Evolutionary conservation across 1,284 basidiomycete species (phyloP).

Genomic region (Malassezia nana): DNA sequence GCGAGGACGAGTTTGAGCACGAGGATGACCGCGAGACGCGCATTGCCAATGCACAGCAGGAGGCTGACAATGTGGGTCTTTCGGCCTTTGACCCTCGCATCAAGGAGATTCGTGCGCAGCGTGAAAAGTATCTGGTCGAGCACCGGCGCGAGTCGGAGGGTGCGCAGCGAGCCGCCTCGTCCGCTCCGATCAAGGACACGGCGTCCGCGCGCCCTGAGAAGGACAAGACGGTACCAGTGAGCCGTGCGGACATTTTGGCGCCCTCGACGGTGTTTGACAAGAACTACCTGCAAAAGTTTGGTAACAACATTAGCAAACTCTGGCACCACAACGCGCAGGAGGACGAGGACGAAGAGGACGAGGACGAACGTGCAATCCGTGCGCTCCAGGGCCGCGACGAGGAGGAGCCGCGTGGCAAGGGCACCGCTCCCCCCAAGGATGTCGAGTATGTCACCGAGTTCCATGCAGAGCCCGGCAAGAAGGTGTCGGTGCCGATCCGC

Average conservation of each 20-base stretch:
- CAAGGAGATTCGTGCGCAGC: constrained; percentile 37
- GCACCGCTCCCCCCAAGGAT: constrained; percentile 55
- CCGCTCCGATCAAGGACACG: constrained; percentile 12
- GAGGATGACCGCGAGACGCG: constrained; percentile 19
- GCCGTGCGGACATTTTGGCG: constrained; percentile 40
- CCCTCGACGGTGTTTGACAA: constrained; percentile 40
- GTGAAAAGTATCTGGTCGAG: constrained; percentile 39
- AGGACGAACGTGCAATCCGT: constrained; percentile 37
- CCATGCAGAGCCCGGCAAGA: constrained; percentile 74
- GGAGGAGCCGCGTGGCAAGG: constrained; percentile 54
- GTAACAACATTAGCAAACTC: constrained; percentile 38
- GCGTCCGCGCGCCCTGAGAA: constrained; percentile 17
- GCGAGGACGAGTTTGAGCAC: constrained; percentile 47
- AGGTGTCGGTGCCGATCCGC: constrained; percentile 80
- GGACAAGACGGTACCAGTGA: constrained; percentile 15
- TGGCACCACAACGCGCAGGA: constrained; percentile 34
- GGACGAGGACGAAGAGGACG: constrained; percentile 48
- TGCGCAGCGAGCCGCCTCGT: constrained; percentile 21
- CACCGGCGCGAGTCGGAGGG: constrained; percentile 40
- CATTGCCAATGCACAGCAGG: constrained; percentile 35
- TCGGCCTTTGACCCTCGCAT: constrained; percentile 40
- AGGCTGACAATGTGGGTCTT: constrained; percentile 40
- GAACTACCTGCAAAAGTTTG: constrained; percentile 44
- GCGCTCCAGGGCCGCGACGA: constrained; percentile 43
- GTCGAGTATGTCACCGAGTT: constrained; percentile 61